phyloP scores from a whole-genome alignment of 164 flowering plant genomes.

The Vitis cinerea region DNA sequence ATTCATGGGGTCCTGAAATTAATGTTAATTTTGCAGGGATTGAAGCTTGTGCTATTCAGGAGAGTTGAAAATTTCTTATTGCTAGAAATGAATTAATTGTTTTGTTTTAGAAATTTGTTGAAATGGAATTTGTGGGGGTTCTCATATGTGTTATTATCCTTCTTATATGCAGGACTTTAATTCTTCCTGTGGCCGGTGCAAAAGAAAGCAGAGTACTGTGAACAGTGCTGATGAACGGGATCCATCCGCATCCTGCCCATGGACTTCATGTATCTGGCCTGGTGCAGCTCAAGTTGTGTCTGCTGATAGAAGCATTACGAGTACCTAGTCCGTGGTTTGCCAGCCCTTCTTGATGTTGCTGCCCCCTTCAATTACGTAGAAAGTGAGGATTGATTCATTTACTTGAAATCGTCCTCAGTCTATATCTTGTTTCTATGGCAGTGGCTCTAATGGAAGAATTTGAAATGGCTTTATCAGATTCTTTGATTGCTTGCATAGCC shows the following conservation, averaged over 20 bases:
- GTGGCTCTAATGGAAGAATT: neutral
- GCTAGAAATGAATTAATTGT: neutral
- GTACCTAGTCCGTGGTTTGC: no score
- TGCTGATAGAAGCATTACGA: no score
- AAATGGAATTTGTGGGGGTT: neutral
- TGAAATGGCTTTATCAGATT: no score
- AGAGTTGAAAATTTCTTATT: conserved; percentile 29
- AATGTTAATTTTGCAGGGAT: conserved; percentile 49
- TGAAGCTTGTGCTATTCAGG: conserved; percentile 32
- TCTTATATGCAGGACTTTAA: conserved; percentile 1
- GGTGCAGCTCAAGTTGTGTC: no score
- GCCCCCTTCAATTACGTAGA: no score
- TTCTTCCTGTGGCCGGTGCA: neutral
- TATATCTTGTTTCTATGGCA: neutral
- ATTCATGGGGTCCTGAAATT: conserved; percentile 25
- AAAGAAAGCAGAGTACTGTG: conserved; percentile 1
- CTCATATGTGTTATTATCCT: conserved; percentile 1
- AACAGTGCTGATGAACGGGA: neutral
- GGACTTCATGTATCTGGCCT: no score
- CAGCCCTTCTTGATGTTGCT: no score
- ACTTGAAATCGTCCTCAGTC: neutral
- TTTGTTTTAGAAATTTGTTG: neutral
- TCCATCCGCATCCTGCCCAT: no score
- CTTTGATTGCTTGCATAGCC: no score
- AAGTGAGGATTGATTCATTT: neutral